Base-by-base conservation (phyloP, 306 rosid species). In the Lotus japonicus region DNA sequence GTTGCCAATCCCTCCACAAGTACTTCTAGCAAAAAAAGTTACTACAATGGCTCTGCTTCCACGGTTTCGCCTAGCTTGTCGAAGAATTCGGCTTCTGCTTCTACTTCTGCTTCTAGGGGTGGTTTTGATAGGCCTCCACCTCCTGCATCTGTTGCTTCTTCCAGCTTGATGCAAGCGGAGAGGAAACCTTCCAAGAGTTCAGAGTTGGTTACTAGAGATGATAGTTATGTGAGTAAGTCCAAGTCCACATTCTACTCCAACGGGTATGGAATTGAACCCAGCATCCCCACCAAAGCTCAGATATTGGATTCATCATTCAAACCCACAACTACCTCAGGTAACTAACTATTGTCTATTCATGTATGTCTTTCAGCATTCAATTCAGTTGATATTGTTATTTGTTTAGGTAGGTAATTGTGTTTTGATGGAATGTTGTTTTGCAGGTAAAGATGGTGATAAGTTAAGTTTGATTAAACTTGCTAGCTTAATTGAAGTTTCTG, bases 401-500 rank as follows among this genome's bases (percentile, higher is more conserved):
- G 16, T 68, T 28, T 44, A 16, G 19, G 19, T 39, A 44, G 54
- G 43, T 11, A 56, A 73, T 65, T 6, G 58, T 73, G 60, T 71
- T 58, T 49, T 72, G 41, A 50, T 76, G 71, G 31, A 23, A 49
- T 53, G 56, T 39, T 75, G 60, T 71, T 79, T 77, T 84, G 71
- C 59, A 88, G 96, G 94, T 81, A 83, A 76, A 84, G 89, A 86
- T 53, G 84, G 90, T 76, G 96, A 88, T 12, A 91, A 91, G 68
- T 79, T 88, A 82, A 85, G 87, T 75, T 73, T 91, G 71, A 88
- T 91, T 49, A 85, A 87, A 75, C 83, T 91, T 41, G 94, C 89
- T 66, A 82, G 92, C 79, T 44, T 91, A 55, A 88, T 91, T 75
- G 97, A 91, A 70, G 88, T 83, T 26, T 85, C 84, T 35, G 91